Conservation (phyloP, 164 flowering plant genomes). For the Aristolochia contorta region DNA sequence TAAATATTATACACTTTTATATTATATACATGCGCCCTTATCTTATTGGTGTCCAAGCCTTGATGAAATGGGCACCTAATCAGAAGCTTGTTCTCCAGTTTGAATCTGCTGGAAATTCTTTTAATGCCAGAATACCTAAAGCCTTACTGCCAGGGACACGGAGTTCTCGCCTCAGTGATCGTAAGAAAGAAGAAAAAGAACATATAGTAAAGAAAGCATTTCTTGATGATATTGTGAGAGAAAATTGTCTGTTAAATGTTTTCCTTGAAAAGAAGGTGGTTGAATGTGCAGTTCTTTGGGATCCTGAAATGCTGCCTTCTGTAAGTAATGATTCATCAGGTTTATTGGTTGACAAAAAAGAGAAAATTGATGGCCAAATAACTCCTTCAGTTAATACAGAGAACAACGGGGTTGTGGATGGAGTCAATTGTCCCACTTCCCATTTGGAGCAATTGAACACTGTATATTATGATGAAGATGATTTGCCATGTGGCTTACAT, state of each 20-base stretch:
- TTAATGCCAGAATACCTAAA: conserved; percentile 69
- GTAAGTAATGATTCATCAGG: conserved; percentile 22
- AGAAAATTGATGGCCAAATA: background rate
- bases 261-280: conserved; percentile 43
- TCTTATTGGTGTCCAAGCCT: conserved; percentile 14
- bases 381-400: conserved; percentile 4
- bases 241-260: conserved; percentile 35
- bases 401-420: conserved; percentile 13
- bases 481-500: conserved; percentile 67
- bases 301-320: conserved; percentile 61
- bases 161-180: conserved; percentile 84
- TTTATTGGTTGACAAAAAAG: conserved; percentile 4
- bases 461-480: conserved; percentile 50
- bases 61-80: conserved; percentile 19
- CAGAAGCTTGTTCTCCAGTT: conserved; percentile 14
- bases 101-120: conserved; percentile 24
- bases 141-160: conserved; percentile 78
- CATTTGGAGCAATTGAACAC: conserved; percentile 36
- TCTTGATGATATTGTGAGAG: conserved; percentile 62
- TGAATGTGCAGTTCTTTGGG: conserved; percentile 57
- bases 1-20: too few species aligned
- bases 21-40: too few species aligned
- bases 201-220: conserved; percentile 72
- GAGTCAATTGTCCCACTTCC: conserved; percentile 29
- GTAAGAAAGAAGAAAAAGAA: conserved; percentile 85